Evolutionary conservation across 2,329 filamentous ascomycete species (phyloP).

Genomic region (Dactylellina haptotyla): DNA sequence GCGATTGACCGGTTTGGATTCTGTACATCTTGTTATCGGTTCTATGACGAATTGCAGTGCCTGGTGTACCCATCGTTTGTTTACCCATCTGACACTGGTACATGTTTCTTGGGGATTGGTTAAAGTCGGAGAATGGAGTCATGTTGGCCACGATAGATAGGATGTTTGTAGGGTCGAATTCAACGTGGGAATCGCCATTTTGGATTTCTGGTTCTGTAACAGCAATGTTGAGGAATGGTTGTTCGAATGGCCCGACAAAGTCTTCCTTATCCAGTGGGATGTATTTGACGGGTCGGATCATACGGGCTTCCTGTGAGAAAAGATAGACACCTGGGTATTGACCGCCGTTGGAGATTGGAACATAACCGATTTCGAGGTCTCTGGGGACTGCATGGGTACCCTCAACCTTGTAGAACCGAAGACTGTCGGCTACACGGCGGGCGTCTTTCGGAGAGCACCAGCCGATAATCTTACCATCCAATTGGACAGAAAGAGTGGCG

Average conservation of each 20-base stretch:
- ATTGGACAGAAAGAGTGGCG: conserved; percentile 86
- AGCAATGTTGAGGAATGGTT: conserved; percentile 98
- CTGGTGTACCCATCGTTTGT: conserved; percentile 97
- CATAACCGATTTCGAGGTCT: conserved; percentile 89
- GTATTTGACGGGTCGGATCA: conserved; percentile 93
- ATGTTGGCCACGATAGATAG: conserved; percentile 97
- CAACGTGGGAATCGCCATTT: conserved; percentile 90
- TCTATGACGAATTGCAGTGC: conserved; percentile 81
- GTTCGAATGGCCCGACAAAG: conserved; percentile 90
- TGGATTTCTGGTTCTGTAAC: conserved; percentile 87
- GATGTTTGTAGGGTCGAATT: conserved; percentile 94
- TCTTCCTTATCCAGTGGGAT: conserved; percentile 86
- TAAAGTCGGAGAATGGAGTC: conserved; percentile 98
- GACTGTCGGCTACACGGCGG: conserved; percentile 80
- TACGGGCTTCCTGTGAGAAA: conserved; percentile 83
- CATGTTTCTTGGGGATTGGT: conserved; percentile 98
- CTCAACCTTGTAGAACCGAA: conserved; percentile 95
- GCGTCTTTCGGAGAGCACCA: conserved; percentile 90
- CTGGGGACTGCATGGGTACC: conserved; percentile 81
- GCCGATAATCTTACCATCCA: conserved; percentile 89
- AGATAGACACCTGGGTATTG: conserved; percentile 97
- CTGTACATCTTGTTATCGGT: conserved; percentile 98
- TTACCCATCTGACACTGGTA: conserved; percentile 99
- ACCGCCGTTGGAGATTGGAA: conserved; percentile 87
- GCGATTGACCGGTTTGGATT: conserved; percentile 94